These are phyloP conservation scores for Umbilicaria muhlenbergii DNA, from an alignment of 495 filamentous ascomycete genomes.

Conservation along the genomic window DNA sequence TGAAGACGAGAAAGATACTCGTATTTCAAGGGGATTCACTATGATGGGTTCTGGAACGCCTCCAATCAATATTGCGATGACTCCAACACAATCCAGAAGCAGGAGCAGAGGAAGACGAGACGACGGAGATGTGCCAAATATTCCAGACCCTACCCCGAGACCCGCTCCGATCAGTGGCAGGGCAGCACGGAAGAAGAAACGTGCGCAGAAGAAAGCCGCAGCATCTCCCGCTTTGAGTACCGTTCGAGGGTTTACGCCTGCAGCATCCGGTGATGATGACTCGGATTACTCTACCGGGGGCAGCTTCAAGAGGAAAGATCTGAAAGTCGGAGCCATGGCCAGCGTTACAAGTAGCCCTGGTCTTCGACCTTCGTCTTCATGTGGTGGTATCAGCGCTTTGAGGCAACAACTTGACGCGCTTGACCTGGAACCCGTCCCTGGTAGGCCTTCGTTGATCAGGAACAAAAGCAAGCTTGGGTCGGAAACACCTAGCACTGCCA, in stretches of 20 bases:
- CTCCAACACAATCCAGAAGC: background rate
- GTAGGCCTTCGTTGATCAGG: constrained; percentile 9
- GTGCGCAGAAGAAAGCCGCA: constrained; percentile 33
- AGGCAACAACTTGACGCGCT: constrained; percentile 62
- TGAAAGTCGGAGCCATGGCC: constrained; percentile 13
- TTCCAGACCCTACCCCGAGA: background rate
- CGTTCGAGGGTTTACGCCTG: constrained; percentile 74
- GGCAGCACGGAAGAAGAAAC: constrained; percentile 26
- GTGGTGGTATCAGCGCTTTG: constrained; percentile 61
- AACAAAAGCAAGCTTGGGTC: constrained; percentile 23
- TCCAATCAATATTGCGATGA: constrained; percentile 13
- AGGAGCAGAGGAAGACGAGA: constrained; percentile 1
- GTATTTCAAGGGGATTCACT: constrained; percentile 11
- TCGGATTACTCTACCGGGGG: constrained; percentile 49
- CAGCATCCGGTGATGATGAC: constrained; percentile 72
- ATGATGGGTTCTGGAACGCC: constrained; percentile 19
- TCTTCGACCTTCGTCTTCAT: constrained; percentile 38
- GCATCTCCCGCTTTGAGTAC: constrained; percentile 49
- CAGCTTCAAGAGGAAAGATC: constrained; percentile 22
- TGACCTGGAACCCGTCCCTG: constrained; percentile 30
- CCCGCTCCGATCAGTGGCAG: background rate
- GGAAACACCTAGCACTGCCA: constrained; percentile 33
- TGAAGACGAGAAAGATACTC: too few relatives aligned
- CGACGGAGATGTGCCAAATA: constrained; percentile 1
- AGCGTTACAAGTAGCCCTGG: constrained; percentile 36